Evolutionary conservation across 2,329 filamentous ascomycete genomes (phyloP).

Genomic region (Aspergillus fumigatus): DNA sequence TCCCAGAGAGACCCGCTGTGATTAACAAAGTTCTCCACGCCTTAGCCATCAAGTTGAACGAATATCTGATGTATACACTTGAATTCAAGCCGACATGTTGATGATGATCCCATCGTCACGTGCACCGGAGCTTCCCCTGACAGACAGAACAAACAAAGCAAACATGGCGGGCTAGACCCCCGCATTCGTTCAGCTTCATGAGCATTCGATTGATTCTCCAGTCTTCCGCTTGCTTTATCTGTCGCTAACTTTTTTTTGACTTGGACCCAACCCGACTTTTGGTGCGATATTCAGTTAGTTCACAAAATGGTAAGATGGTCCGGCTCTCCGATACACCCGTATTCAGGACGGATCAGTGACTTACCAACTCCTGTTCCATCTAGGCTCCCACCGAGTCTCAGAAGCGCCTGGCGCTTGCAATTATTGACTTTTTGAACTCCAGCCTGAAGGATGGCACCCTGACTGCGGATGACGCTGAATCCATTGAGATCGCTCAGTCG

Average conservation of each 20-base stretch:
- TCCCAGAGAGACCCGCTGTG: conserved; percentile 20
- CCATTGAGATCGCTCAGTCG: conserved; percentile 87
- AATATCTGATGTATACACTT: not conserved
- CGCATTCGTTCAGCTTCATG: not conserved
- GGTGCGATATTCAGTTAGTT: not conserved
- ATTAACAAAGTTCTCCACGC: conserved; percentile 8
- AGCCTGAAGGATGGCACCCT: conserved; percentile 87
- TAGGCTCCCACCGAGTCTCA: conserved; percentile 51
- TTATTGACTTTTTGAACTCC: conserved; percentile 87
- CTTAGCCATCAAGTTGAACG: not conserved
- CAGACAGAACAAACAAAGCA: conserved; percentile 10
- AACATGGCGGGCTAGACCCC: conserved; percentile 4
- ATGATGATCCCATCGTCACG: conserved; percentile 10
- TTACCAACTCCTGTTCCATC: not conserved
- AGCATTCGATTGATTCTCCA: conserved; percentile 1
- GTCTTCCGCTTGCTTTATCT: conserved; percentile 1
- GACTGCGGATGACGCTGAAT: conserved; percentile 81
- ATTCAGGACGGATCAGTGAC: not conserved
- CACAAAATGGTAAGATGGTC: not conserved
- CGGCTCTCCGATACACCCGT: not conserved
- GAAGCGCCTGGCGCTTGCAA: conserved; percentile 92
- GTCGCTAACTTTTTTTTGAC: not conserved
- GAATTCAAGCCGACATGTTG: not conserved
- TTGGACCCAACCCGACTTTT: conserved; percentile 15
- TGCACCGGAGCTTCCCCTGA: conserved; percentile 7